Base-by-base conservation (phyloP, 768 basidiomycete species). In the Cyclocybe aegerita region DNA sequence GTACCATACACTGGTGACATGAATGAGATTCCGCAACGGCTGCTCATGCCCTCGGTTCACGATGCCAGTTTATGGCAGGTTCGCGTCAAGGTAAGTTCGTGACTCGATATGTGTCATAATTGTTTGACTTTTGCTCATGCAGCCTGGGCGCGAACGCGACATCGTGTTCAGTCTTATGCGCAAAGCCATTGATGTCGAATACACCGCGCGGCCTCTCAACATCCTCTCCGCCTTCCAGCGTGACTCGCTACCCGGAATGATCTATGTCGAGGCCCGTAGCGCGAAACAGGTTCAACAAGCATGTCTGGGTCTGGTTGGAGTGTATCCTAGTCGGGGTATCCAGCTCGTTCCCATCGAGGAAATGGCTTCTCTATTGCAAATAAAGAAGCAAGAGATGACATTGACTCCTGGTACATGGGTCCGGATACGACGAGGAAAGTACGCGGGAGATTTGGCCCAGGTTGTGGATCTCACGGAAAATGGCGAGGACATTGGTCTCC, bases 41-140 rank as follows among this genome's bases (percentile, higher is more conserved):
- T 98, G 48, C 77, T 98, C 14, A 98, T 99, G 94, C 97, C 97
- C 14, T 92, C 90, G 3, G 93, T 97, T 0, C 88, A 96, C 47
- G 97, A 99, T 65, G 90, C 96, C 9, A 94, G 84, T 65, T 72
- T 99, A 52, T 99, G 95, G 94, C 93, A 94, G 72, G 83, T 98
- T 49, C 79, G 90, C 60, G 93, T 95, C 58, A 93, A 93, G 82
- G 93, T 91, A 61, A 44, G 76, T 68, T 15, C 32, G 15, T 48
- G 23, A 23, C 23, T 23, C 23, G 23, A 23, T 33, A 8, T 16
- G 9, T 33, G 14, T n/a, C n/a, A n/a, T 44, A 3, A 16, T 4
- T 17, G 9, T 4, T 4, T 23, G 23, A 23, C 3, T 23, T 23
- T 23, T 17, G 9, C 49, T 49, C 33, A 46, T 11, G 15, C 58